Evolutionary conservation across 441 rosid species (phyloP), one percentile per base, ranked within the genome.

Genomic region (Adansonia rubrostipa): DNA sequence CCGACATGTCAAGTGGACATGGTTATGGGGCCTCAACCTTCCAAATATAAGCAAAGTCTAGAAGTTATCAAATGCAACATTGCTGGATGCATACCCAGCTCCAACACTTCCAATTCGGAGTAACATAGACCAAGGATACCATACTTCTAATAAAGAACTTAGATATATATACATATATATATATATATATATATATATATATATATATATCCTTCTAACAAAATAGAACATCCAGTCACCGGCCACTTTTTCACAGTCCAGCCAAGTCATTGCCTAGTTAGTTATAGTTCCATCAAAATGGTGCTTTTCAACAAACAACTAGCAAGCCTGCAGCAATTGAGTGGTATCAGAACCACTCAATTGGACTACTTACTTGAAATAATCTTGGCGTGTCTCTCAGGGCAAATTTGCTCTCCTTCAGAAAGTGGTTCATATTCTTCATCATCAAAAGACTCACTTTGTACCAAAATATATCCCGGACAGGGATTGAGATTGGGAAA

Each of bases 401-500:
- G 98, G 79, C 95, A 96, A 74, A 90, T 79, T 74, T 92, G 86
- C 80, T 94, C 98, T 72, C 84, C 96, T 76, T 78, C 90, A 13
- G 83, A 86, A 85, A 94, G 96, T 80, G 84, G 92, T 79, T 88
- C 95, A 77, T 93, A 96, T 68, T 90, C 97, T 80, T 77, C 85
- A 72, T 88, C 79, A 68, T 87, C 89, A 51, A 73, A 61, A 44
- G 87, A 61, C 83, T 94, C 96, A 14, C 66, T 66, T 85, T 88
- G 78, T 74, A 92, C 14, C 74, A 86, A 71, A 28, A 75, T 80
- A 81, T 94, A 94, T 70, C 90, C 96, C 5, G 91, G 92, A 74
- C 82, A 85, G 63, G 93, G 90, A 79, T 90, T 92, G 89, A 96
- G 85, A 80, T 86, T 80, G 2, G 98, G 98, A 65, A 96, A 74